Evolutionary conservation across 257 asterid species (phyloP), one percentile per base, ranked within the genome.

Genomic region (Solanum chmielewskii): DNA sequence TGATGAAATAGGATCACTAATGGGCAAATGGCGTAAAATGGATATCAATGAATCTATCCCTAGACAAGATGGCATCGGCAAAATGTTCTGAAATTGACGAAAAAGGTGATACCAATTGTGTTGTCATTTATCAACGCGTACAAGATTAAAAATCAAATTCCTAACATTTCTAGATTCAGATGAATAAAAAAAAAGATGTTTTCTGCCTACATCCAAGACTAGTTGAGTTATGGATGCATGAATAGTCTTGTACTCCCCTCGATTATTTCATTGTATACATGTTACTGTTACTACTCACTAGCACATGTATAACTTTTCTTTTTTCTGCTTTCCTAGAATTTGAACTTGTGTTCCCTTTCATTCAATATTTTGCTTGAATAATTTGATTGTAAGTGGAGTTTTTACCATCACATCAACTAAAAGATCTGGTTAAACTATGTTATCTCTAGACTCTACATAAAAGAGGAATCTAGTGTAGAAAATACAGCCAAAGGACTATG

Each of bases 21-120:
- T 97, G 71, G 94, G 96, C 52, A 94, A 92, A 8, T 95, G 98
- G 98, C 92, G 95, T 15, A 90, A 92, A 89, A 94, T 97, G 98
- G 97, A 95, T 86, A 85, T 97, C 69, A 90, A 85, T 37, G 96
- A 93, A 85, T 89, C 93, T n/a, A 47, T 91, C 33, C 95, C 96
- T 3, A 90, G 94, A 31, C 93, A 93, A 85, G 96, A 93, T 35
- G 99, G 99, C 90, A 90, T 89, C 6, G 99, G 98, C 64, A 94
- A 94, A 91, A 95, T 95, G 99, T 95, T 94, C 90, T 97, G 69
- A 89, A 87, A 74, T 80, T 9, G 6, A 41, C 49, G 27, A 41
- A 83, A 14, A 13, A 33, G n/a, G 12, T 66, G 70, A 62, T 62
- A 23, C 8, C 31, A 10, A 62, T 62, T 62, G n/a, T 62, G 31